Evolutionary conservation across 2,329 filamentous ascomycete species (phyloP).

Genomic region (Pseudogymnoascus pannorum): DNA sequence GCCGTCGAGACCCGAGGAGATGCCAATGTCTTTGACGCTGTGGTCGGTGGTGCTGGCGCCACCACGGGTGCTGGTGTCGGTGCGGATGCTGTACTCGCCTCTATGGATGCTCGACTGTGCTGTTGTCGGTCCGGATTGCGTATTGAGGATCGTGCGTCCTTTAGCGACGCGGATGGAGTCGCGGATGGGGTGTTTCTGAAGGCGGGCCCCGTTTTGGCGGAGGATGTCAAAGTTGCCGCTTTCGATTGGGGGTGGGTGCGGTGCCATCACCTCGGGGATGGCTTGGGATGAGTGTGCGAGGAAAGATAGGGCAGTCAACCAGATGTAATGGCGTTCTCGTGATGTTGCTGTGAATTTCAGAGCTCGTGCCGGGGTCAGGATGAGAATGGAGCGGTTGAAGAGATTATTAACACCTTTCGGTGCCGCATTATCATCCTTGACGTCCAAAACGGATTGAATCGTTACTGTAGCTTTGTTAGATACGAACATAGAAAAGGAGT

Average conservation of each 20-base stretch:
- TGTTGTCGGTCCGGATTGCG: conserved; percentile 33
- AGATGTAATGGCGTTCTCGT: conserved; percentile 83
- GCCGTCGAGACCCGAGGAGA: conserved; percentile 17
- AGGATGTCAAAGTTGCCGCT: conserved; percentile 40
- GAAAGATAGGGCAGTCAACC: conserved; percentile 92
- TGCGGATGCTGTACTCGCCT: conserved; percentile 25
- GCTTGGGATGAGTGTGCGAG: conserved; percentile 81
- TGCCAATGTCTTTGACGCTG: conserved; percentile 10
- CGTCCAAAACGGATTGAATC: conserved; percentile 94
- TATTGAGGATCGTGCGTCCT: conserved; percentile 45
- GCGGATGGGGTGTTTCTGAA: conserved; percentile 50
- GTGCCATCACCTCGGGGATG: conserved; percentile 62
- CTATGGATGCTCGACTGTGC: conserved; percentile 23
- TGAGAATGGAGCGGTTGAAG: conserved; percentile 91
- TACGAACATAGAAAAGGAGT: conserved; percentile 13
- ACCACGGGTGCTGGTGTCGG: conserved; percentile 2
- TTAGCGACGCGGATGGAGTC: conserved; percentile 90
- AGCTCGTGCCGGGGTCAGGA: conserved; percentile 85
- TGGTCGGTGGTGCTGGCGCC: conserved; percentile 9
- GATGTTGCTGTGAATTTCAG: conserved; percentile 87
- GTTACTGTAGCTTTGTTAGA: conserved; percentile 52
- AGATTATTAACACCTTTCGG: conserved; percentile 61
- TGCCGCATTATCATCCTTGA: conserved; percentile 84
- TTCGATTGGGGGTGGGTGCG: conserved; percentile 47
- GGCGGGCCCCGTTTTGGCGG: conserved; percentile 27